These are phyloP conservation scores for Fraxinus albicans DNA, from an alignment of 305 asterid genomes.

Conservation along the genomic window DNA sequence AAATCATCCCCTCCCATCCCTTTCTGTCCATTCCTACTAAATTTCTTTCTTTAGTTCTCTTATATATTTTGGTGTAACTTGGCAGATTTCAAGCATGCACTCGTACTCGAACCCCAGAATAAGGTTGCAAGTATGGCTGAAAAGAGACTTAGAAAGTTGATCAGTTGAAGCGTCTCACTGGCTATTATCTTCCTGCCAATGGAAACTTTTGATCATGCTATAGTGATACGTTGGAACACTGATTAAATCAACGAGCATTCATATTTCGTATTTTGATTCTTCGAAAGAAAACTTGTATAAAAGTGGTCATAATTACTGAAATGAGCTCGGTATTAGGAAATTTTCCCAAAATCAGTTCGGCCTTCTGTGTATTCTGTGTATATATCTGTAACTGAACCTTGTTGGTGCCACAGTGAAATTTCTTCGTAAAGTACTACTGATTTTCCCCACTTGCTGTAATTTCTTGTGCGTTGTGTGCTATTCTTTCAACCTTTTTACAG, in stretches of 20 bases:
- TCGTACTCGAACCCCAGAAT: conserved; percentile 88
- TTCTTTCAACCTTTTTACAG: neutral
- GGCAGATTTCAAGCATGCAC: conserved; percentile 93
- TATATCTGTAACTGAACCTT: neutral
- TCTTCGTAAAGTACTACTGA: neutral
- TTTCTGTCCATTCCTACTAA: neutral
- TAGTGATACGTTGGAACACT: neutral
- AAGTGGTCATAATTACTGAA: neutral
- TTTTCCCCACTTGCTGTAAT: neutral
- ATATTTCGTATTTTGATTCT: neutral
- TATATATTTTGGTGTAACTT: neutral
- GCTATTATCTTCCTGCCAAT: neutral
- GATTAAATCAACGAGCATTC: neutral
- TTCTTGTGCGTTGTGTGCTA: neutral
- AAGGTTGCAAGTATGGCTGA: conserved; percentile 69
- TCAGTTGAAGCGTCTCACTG: conserved; percentile 27
- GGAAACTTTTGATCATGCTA: neutral
- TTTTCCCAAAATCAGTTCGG: neutral
- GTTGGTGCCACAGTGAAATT: neutral
- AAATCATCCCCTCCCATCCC: neutral
- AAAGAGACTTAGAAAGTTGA: conserved; percentile 69
- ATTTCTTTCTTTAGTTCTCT: neutral
- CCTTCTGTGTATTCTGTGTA: neutral
- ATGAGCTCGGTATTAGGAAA: neutral
- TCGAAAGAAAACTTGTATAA: neutral